These are phyloP conservation scores for Dryadomyces quercivorus DNA, from an alignment of 2,329 filamentous ascomycete species.

Conservation along the genomic window DNA sequence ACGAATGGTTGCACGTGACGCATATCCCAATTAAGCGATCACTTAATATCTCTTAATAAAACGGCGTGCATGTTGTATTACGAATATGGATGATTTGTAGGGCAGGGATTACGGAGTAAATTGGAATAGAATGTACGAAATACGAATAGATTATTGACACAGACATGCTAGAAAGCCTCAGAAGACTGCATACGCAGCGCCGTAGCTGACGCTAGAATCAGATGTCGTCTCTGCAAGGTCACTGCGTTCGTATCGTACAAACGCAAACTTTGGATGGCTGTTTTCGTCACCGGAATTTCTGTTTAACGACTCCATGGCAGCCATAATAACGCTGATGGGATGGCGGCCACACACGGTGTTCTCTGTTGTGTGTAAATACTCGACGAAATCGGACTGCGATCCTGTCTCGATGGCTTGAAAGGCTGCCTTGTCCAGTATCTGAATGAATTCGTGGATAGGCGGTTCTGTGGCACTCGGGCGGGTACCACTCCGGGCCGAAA, in stretches of 20 bases:
- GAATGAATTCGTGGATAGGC: slow-evolving; percentile 76
- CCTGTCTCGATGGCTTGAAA: slow-evolving; percentile 80
- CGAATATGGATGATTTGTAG: too few relatives aligned
- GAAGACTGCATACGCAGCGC: slow-evolving; percentile 74
- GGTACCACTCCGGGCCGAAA: slow-evolving; percentile 15
- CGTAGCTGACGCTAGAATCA: slow-evolving; percentile 91
- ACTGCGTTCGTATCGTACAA: slow-evolving; percentile 82
- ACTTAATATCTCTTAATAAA: too few relatives aligned
- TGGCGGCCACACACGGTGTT: slow-evolving; percentile 95
- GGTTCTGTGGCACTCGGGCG: slow-evolving; percentile 25
- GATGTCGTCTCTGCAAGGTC: slow-evolving; percentile 51
- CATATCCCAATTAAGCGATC: too few relatives aligned
- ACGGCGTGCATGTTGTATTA: too few relatives aligned
- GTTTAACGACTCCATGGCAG: slow-evolving; percentile 59
- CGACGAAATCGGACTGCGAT: slow-evolving; percentile 55
- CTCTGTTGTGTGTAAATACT: slow-evolving; percentile 55
- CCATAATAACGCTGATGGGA: slow-evolving; percentile 88
- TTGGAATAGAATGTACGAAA: too few relatives aligned
- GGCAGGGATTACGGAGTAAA: too few relatives aligned
- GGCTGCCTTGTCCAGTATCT: slow-evolving; percentile 62
- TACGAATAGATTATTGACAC: too few relatives aligned
- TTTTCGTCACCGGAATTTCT: background rate
- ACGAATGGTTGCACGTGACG: too few relatives aligned
- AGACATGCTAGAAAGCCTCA: slow-evolving; percentile 18
- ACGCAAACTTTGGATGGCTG: slow-evolving; percentile 43